Conservation (phyloP, 1,139 yeast species). For the Zygoascus hellenicus region DNA sequence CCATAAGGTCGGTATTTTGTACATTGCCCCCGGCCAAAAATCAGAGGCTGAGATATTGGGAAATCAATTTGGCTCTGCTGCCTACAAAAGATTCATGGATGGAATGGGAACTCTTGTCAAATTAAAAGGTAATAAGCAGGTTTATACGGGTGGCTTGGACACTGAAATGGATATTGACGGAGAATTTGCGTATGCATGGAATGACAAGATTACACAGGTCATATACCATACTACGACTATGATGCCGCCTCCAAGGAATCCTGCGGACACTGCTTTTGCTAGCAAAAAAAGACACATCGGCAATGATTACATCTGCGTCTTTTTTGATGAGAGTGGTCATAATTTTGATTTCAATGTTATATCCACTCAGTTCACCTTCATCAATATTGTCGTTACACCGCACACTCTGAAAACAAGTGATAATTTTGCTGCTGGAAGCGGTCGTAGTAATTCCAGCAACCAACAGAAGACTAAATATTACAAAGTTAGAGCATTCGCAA, state of each 20-base stretch:
- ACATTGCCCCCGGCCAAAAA: slow-evolving; percentile 62
- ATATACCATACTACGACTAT: slow-evolving; percentile 75
- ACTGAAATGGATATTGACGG: slow-evolving; percentile 67
- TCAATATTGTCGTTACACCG: slow-evolving; percentile 74
- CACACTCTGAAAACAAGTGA: slow-evolving; percentile 35
- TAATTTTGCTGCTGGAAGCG: slow-evolving; percentile 7
- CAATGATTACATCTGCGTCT: slow-evolving; percentile 74
- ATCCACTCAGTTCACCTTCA: slow-evolving; percentile 74
- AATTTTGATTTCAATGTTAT: slow-evolving; percentile 68
- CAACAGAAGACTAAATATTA: slow-evolving; percentile 34
- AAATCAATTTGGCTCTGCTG: slow-evolving; percentile 59
- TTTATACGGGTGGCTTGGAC: slow-evolving; percentile 78
- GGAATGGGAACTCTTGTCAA: slow-evolving; percentile 55
- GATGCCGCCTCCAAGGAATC: slow-evolving; percentile 53
- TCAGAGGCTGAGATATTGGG: slow-evolving; percentile 59
- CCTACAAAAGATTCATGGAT: slow-evolving; percentile 54
- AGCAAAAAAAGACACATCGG: slow-evolving; percentile 82
- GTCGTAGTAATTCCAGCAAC: not conserved
- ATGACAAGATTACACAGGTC: slow-evolving; percentile 63
- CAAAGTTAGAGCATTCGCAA: slow-evolving; percentile 57
- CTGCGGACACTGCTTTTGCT: slow-evolving; percentile 43
- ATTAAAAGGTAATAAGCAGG: slow-evolving; percentile 48
- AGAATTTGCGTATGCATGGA: slow-evolving; percentile 67
- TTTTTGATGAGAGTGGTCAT: slow-evolving; percentile 65
- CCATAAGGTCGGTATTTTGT: slow-evolving; percentile 72